Percentiles rank a stretch among this genome's conserved stretches.
Evolutionary conservation across 176 grass and related monocot species (phyloP).

Genomic region (Musa beccarii): DNA sequence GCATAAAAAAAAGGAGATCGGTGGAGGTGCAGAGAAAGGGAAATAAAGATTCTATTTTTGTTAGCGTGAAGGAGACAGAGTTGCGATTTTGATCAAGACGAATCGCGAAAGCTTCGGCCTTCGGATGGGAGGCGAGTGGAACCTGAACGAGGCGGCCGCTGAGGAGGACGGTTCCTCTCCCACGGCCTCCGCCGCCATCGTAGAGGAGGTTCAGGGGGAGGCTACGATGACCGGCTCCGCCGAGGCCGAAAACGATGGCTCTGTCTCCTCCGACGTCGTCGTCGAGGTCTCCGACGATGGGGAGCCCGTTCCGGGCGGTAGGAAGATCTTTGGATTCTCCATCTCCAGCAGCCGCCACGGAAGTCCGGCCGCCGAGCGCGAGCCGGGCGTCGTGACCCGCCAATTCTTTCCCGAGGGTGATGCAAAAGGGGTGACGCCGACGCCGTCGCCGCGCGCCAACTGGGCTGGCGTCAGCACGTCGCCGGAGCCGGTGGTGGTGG

Average conservation of each 20-base stretch:
- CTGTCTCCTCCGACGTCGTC: neutral
- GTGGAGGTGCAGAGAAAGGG: neutral
- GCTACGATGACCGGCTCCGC: neutral
- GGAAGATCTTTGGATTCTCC: conserved; percentile 8
- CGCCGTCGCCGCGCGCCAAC: neutral
- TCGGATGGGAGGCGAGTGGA: neutral
- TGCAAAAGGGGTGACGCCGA: neutral
- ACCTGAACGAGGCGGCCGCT: neutral
- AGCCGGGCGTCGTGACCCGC: conserved; percentile 27
- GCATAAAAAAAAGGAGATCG: neutral
- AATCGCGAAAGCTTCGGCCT: neutral
- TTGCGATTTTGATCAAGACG: neutral
- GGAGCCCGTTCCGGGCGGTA: neutral
- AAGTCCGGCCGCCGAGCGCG: neutral
- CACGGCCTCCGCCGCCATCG: neutral
- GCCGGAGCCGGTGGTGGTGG: conserved; percentile 6
- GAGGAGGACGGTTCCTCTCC: conserved; percentile 1
- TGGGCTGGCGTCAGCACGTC: neutral
- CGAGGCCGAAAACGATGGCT: conserved; percentile 6
- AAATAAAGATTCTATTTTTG: neutral
- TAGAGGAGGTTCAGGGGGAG: neutral
- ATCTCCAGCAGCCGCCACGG: neutral
- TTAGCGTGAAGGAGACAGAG: neutral
- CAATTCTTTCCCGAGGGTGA: conserved; percentile 42
- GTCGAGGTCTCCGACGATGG: neutral